A percentile compares a stretch with the other conserved stretches of the same genome.
These are phyloP conservation scores for Curvularia sp. DNA, from an alignment of 2,329 filamentous ascomycete species.

Conservation along the genomic window DNA sequence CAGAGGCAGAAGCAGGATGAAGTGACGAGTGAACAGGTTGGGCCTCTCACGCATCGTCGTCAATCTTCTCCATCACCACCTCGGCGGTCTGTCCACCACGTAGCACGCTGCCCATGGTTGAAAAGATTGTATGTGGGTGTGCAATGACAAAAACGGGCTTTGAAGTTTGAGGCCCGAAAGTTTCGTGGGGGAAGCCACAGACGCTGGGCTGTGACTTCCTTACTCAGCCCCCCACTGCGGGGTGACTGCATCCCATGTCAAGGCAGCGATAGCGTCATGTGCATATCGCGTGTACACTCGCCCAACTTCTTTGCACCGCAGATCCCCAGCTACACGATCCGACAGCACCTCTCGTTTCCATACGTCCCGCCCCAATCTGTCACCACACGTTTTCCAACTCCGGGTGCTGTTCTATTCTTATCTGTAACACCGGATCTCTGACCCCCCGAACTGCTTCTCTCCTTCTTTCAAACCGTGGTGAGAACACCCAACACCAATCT, in stretches of 20 bases:
- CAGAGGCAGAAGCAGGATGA: slow-evolving; percentile 7
- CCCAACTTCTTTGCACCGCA: slow-evolving; percentile 1
- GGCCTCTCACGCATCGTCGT: slow-evolving; percentile 36
- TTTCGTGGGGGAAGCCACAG: slow-evolving; percentile 8
- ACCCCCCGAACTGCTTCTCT: slow-evolving; percentile 15
- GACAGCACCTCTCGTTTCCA: slow-evolving; percentile 1
- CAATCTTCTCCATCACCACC: slow-evolving; percentile 10
- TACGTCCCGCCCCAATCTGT: neutral
- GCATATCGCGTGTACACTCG: slow-evolving; percentile 20
- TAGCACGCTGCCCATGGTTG: slow-evolving; percentile 7
- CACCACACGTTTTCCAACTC: slow-evolving; percentile 3
- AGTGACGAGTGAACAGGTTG: slow-evolving; percentile 19
- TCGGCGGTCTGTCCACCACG: slow-evolving; percentile 16
- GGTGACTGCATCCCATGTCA: slow-evolving; percentile 25
- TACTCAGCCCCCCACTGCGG: slow-evolving; percentile 35
- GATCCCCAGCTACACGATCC: neutral
- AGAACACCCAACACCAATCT: slow-evolving; percentile 16
- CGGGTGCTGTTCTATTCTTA: slow-evolving; percentile 20
- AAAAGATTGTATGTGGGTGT: neutral
- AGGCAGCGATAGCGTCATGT: slow-evolving; percentile 30
- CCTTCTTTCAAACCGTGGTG: slow-evolving; percentile 28
- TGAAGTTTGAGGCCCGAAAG: slow-evolving; percentile 2
- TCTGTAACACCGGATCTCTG: slow-evolving; percentile 34
- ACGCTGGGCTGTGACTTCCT: slow-evolving; percentile 18
- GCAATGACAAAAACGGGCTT: slow-evolving; percentile 1